These are phyloP conservation scores for Limonomyces culmigenus DNA, from an alignment of 1,284 basidiomycete genomes.

Conservation along the genomic window DNA sequence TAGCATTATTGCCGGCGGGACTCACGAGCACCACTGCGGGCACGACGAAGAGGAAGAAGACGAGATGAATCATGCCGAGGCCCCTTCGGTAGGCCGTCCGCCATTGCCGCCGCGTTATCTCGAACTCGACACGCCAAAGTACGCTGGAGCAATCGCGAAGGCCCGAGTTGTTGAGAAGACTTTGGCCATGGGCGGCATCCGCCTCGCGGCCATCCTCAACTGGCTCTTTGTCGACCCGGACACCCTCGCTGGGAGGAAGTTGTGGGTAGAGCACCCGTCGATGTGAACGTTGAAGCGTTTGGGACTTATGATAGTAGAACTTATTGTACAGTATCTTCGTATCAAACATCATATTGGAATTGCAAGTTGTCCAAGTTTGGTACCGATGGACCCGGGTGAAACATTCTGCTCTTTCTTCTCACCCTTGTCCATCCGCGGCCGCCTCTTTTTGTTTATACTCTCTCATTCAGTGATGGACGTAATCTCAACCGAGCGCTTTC, in stretches of 20 bases:
- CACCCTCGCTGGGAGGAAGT: neutral
- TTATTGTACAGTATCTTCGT: too few species aligned
- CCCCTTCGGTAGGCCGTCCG: neutral
- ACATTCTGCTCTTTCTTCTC: too few species aligned
- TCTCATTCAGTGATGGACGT: too few species aligned
- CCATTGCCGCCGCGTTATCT: conserved; percentile 19
- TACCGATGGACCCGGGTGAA: too few species aligned
- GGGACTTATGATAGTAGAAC: too few species aligned
- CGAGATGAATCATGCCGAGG: neutral
- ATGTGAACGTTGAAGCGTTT: too few species aligned
- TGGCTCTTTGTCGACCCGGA: conserved; percentile 1
- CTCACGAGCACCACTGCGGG: neutral
- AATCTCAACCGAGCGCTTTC: too few species aligned
- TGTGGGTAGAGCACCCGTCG: too few species aligned
- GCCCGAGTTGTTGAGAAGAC: conserved; percentile 55
- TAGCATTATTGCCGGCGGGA: neutral
- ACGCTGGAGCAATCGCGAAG: conserved; percentile 42
- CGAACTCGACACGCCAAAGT: conserved; percentile 66
- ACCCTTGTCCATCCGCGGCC: too few species aligned
- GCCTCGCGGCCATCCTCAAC: conserved; percentile 61
- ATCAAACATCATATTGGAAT: too few species aligned
- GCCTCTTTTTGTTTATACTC: too few species aligned
- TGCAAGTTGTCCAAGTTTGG: too few species aligned
- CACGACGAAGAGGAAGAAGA: neutral
- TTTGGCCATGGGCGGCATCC: conserved; percentile 55